phyloP scores from a whole-genome alignment of 805 yeast species.

The Candida palmyrensis region DNA sequence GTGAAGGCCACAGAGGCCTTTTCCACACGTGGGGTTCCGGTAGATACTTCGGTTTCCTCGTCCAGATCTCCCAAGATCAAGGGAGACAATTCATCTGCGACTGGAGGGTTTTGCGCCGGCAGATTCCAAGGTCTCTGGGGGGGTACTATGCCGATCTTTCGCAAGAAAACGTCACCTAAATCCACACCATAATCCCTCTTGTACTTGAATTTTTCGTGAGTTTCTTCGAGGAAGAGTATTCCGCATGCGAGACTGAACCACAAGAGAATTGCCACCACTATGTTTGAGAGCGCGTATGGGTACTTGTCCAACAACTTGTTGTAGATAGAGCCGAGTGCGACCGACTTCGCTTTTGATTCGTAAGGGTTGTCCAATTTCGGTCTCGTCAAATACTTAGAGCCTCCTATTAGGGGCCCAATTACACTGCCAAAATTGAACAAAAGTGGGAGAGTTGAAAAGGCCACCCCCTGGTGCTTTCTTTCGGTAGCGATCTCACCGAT shows the following conservation, averaged over 20 bases:
- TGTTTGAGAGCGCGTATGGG: slow-evolving; percentile 37
- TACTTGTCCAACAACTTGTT: slow-evolving; percentile 22
- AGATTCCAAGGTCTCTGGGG: slow-evolving; percentile 27
- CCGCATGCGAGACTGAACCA: slow-evolving; percentile 22
- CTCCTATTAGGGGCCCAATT: slow-evolving; percentile 29
- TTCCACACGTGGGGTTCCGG: background rate
- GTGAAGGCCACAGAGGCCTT: slow-evolving; percentile 18
- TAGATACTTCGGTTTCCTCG: background rate
- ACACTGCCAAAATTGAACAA: slow-evolving; percentile 27
- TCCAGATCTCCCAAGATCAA: slow-evolving; percentile 1
- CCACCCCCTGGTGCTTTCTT: slow-evolving; percentile 24
- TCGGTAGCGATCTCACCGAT: slow-evolving; percentile 29
- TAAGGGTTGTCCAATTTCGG: slow-evolving; percentile 16
- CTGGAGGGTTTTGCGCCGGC: background rate
- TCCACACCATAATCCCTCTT: slow-evolving; percentile 28
- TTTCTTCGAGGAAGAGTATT: slow-evolving; percentile 33
- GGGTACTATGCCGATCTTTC: slow-evolving; percentile 18
- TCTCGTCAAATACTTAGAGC: slow-evolving; percentile 22
- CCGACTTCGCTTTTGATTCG: slow-evolving; percentile 2
- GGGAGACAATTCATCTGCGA: slow-evolving; percentile 3
- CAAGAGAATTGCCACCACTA: slow-evolving; percentile 26
- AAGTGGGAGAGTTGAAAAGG: slow-evolving; percentile 26
- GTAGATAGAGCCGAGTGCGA: slow-evolving; percentile 10
- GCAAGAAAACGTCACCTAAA: slow-evolving; percentile 28
- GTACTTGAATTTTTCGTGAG: slow-evolving; percentile 20